Percentiles rank a stretch among this genome's conserved stretches.
Evolutionary conservation across 2,329 filamentous ascomycete genomes (phyloP).

Genomic region (Phialocephala subalpina): DNA sequence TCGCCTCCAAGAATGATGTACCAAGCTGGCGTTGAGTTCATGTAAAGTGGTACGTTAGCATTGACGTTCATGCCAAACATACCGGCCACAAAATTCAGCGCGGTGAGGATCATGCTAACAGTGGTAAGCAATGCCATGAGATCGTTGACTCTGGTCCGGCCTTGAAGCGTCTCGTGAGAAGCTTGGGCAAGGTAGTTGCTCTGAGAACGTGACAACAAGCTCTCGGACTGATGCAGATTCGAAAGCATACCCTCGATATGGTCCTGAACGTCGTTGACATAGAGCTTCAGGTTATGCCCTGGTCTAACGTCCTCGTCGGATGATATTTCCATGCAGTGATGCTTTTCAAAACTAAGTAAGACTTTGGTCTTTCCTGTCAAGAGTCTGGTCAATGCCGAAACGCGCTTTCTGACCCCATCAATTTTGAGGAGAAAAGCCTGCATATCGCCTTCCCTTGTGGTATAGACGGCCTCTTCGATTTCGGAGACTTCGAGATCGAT

Average conservation of each 20-base stretch:
- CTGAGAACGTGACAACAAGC: conserved; percentile 90
- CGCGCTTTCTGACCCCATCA: conserved; percentile 86
- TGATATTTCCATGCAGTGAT: conserved; percentile 74
- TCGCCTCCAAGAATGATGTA: conserved; percentile 14
- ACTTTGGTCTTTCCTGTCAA: conserved; percentile 94
- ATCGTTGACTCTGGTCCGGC: conserved; percentile 1
- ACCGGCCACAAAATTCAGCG: conserved; percentile 8
- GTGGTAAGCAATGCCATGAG: conserved; percentile 11
- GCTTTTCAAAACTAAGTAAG: conserved; percentile 93
- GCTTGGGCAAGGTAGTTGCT: conserved; percentile 94
- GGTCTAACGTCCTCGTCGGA: conserved; percentile 80
- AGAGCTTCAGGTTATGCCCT: conserved; percentile 91
- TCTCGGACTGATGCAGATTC: conserved; percentile 91
- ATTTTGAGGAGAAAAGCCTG: conserved; percentile 84
- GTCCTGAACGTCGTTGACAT: conserved; percentile 94
- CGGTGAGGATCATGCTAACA: conserved; percentile 11
- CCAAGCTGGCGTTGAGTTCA: background rate
- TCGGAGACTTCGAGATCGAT: conserved; percentile 87
- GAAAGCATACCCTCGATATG: conserved; percentile 98
- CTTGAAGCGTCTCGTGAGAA: conserved; percentile 14
- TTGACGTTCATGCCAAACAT: conserved; percentile 20
- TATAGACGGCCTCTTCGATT: conserved; percentile 93
- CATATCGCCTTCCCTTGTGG: conserved; percentile 86
- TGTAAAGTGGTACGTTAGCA: background rate
- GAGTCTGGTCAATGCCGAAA: conserved; percentile 87